Evolutionary conservation across 257 asterid genomes (phyloP), one percentile per base, ranked within the genome.

Genomic region (Solanum infundibuliforme): DNA sequence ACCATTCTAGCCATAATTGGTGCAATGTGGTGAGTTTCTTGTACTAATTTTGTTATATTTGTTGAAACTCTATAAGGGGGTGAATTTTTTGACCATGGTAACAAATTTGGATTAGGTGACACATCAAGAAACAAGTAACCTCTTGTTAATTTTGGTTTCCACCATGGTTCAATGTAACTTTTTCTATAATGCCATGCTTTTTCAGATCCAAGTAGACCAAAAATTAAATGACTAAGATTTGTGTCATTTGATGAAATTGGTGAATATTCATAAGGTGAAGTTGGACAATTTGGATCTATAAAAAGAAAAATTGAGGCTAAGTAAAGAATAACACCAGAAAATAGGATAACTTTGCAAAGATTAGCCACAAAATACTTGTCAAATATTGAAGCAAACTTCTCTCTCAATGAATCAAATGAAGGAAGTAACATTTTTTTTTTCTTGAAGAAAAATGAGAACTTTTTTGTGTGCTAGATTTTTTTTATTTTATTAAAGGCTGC

Each of bases 161-260:
- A 93, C 97, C 97, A 94, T 11, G 95, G 52, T 76, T 94, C 97
- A 3, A 92, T 89, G 89, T 92, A 94, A 3, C 86, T 91, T 23
- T 93, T 52, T 6, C 97, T 75, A 66, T 90, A 87, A 0, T 92
- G 93, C 96, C 95, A 94, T n/a, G 93, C 90, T 1, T 82, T 72
- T 3, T 90, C 90, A 0, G 97, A 94, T 2, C 97, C 97, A 88
- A 94, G 62, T 1, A 94, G 86, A 1, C 97, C 97, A 85, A 93
- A 92, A 3, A 94, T 89, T 12, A 94, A 86, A 92, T 94, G 97
- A 89, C 90, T 91, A 1, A 93, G 93, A 52, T 90, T 91, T 3
- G 95, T 13, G 23, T 39, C 79, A 31, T 60, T 77, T 31, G 86
- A 60, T 48, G 89, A 31, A 20, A 31, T 7, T 25, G 41, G 3